Conservation (phyloP, 2,329 filamentous ascomycete genomes). For the Cyphellophora attinorum region DNA sequence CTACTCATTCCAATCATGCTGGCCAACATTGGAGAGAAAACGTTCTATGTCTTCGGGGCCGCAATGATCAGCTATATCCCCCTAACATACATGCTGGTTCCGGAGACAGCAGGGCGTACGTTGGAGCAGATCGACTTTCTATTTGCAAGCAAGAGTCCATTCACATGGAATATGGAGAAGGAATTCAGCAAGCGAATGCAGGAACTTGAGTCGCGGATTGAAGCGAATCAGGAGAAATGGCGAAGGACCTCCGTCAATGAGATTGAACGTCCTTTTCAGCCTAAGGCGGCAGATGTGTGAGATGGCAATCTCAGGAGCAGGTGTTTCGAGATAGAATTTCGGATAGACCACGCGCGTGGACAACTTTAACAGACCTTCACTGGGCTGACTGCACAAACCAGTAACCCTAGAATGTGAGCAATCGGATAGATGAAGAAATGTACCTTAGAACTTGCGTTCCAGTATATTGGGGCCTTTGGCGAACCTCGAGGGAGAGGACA, state of each 20-base stretch:
- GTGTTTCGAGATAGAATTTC: too few species aligned
- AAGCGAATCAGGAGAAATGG: neutral
- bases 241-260: neutral
- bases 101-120: conserved; percentile 4
- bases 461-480: too few species aligned
- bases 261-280: neutral
- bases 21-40: conserved; percentile 14
- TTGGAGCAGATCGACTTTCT: conserved; percentile 5
- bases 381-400: too few species aligned
- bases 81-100: conserved; percentile 2
- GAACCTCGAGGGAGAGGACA: too few species aligned
- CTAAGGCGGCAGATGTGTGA: neutral
- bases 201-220: conserved; percentile 1
- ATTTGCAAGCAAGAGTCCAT: conserved; percentile 2
- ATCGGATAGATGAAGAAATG: too few species aligned
- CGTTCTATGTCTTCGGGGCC: conserved; percentile 1
- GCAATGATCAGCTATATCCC: neutral
- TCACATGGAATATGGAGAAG: conserved; percentile 3
- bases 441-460: too few species aligned
- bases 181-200: conserved; percentile 3
- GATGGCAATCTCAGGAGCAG: too few species aligned
- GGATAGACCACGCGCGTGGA: too few species aligned
- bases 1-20: conserved; percentile 17
- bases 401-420: too few species aligned
- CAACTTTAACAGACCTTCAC: too few species aligned